These are phyloP conservation scores for Fusarium lyarnte DNA, from an alignment of 2,329 filamentous ascomycete species.

Conservation along the genomic window DNA sequence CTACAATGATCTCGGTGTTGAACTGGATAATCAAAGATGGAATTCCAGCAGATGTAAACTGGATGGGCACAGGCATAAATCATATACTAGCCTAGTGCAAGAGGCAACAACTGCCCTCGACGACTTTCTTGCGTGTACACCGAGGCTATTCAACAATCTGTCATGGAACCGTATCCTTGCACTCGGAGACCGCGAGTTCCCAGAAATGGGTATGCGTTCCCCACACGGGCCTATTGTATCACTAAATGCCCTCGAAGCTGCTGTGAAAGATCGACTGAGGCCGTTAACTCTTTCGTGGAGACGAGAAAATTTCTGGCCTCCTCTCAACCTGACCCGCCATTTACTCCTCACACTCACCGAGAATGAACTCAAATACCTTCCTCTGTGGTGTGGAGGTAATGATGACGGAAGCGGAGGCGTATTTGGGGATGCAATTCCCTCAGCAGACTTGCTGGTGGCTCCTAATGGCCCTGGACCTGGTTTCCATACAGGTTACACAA, in stretches of 20 bases:
- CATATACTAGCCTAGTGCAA: neutral
- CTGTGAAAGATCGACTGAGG: slow-evolving; percentile 34
- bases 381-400: slow-evolving; percentile 70
- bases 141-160: neutral
- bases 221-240: slow-evolving; percentile 28
- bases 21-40: slow-evolving; percentile 25
- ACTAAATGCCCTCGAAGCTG: slow-evolving; percentile 34
- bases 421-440: slow-evolving; percentile 54
- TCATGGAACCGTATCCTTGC: slow-evolving; percentile 10
- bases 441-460: slow-evolving; percentile 51
- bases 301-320: slow-evolving; percentile 46
- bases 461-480: slow-evolving; percentile 58
- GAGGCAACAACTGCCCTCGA: slow-evolving; percentile 16
- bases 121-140: slow-evolving; percentile 7
- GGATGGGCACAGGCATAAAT: neutral
- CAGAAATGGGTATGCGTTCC: neutral
- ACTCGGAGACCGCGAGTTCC: neutral
- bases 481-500: slow-evolving; percentile 57
- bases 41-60: neutral
- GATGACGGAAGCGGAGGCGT: slow-evolving; percentile 63
- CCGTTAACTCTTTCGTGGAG: slow-evolving; percentile 41
- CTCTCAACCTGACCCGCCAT: slow-evolving; percentile 53
- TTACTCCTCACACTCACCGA: slow-evolving; percentile 63
- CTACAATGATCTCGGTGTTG: slow-evolving; percentile 44
- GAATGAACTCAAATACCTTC: slow-evolving; percentile 69